Percentiles rank a stretch among this genome's conserved stretches.
phyloP scores from a whole-genome alignment of 176 grass and related monocot species.

The Zoysia japonica region DNA sequence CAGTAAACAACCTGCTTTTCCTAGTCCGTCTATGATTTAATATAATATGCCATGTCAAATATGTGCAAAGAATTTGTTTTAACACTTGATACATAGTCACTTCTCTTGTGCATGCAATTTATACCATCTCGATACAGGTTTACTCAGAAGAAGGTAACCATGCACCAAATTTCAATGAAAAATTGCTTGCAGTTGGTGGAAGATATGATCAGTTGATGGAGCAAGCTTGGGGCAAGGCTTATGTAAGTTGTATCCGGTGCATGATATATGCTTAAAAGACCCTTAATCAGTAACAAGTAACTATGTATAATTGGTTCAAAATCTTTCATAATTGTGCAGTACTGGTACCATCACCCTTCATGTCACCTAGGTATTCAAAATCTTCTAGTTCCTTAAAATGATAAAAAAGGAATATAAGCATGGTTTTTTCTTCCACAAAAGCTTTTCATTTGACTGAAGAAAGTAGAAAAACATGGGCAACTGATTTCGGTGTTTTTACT shows the following conservation, averaged over 20 bases:
- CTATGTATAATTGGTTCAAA: slow-evolving; percentile 3
- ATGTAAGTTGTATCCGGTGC: slow-evolving; percentile 53
- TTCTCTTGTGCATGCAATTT: slow-evolving; percentile 21
- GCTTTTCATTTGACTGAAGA: slow-evolving; percentile 9
- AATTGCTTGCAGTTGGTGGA: slow-evolving; percentile 86
- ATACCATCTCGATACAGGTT: slow-evolving; percentile 45
- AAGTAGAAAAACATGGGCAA: background rate
- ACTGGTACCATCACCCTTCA: background rate
- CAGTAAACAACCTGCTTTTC: background rate
- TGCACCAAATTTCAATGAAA: slow-evolving; percentile 56
- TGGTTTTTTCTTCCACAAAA: slow-evolving; percentile 10
- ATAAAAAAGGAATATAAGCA: background rate
- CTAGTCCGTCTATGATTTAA: slow-evolving; percentile 19
- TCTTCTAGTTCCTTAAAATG: background rate
- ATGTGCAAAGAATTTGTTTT: slow-evolving; percentile 16
- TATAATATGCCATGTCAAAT: slow-evolving; percentile 14
- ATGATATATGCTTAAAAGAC: slow-evolving; percentile 23
- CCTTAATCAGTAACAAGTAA: slow-evolving; percentile 26
- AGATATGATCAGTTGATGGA: slow-evolving; percentile 83
- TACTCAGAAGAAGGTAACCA: slow-evolving; percentile 78
- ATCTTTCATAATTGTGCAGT: background rate
- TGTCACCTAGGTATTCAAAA: background rate
- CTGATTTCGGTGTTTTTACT: slow-evolving; percentile 33
- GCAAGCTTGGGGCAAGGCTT: slow-evolving; percentile 64
- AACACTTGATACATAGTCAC: slow-evolving; percentile 1